phyloP scores from a whole-genome alignment of 345 rosid species.

The Diplotaxis tenuifolia region DNA sequence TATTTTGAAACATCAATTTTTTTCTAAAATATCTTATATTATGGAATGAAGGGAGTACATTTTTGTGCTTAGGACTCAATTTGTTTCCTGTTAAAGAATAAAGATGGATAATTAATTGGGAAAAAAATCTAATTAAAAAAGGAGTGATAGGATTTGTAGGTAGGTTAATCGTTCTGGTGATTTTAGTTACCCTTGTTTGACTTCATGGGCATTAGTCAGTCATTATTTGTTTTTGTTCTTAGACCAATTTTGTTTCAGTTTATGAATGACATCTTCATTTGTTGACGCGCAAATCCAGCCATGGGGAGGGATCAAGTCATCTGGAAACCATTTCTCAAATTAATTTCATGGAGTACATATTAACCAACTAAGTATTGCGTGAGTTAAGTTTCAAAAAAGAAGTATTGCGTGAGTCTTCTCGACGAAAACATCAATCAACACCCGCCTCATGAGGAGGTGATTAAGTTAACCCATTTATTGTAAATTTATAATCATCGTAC shows the following conservation, averaged over 20 bases:
- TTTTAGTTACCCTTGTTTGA: slow-evolving; percentile 13
- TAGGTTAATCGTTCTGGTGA: not conserved
- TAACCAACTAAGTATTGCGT: not conserved
- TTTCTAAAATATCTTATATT: too few species aligned
- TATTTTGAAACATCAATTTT: too few species aligned
- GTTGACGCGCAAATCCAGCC: not conserved
- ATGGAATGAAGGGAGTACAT: too few species aligned
- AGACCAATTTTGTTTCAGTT: not conserved
- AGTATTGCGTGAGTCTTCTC: slow-evolving; percentile 15
- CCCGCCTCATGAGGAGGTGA: slow-evolving; percentile 17
- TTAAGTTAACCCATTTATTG: slow-evolving; percentile 15
- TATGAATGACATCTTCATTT: not conserved
- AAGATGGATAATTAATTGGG: not conserved
- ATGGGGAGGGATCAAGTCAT: not conserved
- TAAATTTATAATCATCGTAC: slow-evolving; percentile 31
- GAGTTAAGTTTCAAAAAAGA: too few species aligned
- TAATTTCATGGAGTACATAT: not conserved
- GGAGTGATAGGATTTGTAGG: not conserved
- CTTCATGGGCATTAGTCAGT: slow-evolving; percentile 18
- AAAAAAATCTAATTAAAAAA: too few species aligned
- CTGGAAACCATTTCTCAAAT: not conserved
- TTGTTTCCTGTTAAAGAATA: not conserved
- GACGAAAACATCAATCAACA: slow-evolving; percentile 33
- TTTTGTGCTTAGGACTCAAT: not conserved
- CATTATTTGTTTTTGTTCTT: not conserved